A percentile compares a stretch with the other conserved stretches of the same genome.
phyloP scores from a whole-genome alignment of 306 rosid species.

The Dryas alaskensis region DNA sequence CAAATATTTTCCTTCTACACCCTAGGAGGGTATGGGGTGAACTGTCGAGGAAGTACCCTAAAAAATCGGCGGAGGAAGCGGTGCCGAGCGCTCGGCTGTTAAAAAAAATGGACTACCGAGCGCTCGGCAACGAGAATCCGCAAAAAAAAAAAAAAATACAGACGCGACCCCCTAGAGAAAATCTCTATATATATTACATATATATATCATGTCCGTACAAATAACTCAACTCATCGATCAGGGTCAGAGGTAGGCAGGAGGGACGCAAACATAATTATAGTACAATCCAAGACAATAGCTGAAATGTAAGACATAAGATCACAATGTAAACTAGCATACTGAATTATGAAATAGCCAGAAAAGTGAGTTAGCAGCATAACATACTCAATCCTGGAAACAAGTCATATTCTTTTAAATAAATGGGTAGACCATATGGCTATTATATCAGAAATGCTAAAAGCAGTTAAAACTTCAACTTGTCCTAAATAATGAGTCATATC shows the following conservation, averaged over 20 bases:
- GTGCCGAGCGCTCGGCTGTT: too few species aligned
- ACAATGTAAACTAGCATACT: not conserved
- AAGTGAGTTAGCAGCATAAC: not conserved
- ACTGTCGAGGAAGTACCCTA: too few species aligned
- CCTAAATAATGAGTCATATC: not conserved
- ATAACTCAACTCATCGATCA: slow-evolving; percentile 1
- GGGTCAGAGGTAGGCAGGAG: not conserved
- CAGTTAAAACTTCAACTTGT: not conserved
- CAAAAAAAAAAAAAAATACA: too few species aligned
- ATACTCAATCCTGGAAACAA: not conserved
- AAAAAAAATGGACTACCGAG: too few species aligned
- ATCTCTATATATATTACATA: too few species aligned
- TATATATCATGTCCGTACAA: not conserved
- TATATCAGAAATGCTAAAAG: not conserved
- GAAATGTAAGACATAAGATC: not conserved
- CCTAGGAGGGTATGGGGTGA: too few species aligned
- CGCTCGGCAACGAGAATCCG: too few species aligned
- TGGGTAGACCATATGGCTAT: not conserved
- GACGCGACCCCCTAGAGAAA: too few species aligned
- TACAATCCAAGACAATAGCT: not conserved
- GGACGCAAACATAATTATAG: not conserved
- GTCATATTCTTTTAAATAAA: not conserved
- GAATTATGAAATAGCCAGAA: not conserved
- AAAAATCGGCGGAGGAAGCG: too few species aligned
- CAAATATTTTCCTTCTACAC: too few species aligned